Percentiles rank a stretch among this genome's conserved stretches.
Evolutionary conservation across 345 rosid genomes (phyloP).

Genomic region (Heritiera littoralis): DNA sequence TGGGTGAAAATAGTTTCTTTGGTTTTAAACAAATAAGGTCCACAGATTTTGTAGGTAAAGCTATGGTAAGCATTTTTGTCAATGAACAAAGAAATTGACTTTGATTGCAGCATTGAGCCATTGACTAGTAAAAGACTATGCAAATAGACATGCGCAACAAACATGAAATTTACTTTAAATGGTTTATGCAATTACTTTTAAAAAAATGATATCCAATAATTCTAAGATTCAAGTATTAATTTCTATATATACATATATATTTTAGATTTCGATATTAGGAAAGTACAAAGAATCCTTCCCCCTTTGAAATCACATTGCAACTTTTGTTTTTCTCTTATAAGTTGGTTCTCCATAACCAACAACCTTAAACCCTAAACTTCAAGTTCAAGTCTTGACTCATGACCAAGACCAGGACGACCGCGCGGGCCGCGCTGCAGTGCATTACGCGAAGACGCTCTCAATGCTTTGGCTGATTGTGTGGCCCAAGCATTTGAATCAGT

Average conservation of each 20-base stretch:
- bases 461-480: neutral
- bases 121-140: neutral
- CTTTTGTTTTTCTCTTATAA: neutral
- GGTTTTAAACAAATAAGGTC: neutral
- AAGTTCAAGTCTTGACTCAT: neutral
- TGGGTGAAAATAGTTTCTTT: neutral
- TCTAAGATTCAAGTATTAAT: no score
- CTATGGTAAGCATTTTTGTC: neutral
- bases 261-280: no score
- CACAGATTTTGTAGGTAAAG: neutral
- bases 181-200: neutral
- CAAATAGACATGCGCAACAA: neutral
- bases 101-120: conserved; percentile 11
- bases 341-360: neutral
- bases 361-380: neutral
- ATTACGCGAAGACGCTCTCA: neutral
- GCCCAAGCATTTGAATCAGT: neutral
- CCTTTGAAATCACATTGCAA: neutral
- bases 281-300: no score
- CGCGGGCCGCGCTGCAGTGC: neutral
- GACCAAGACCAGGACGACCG: neutral
- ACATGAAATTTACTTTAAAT: no score
- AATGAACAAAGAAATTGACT: conserved; percentile 8
- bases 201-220: neutral
- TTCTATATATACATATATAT: no score